Conservation (phyloP, 2,329 filamentous ascomycete genomes). For the Ramularia endophylla region DNA sequence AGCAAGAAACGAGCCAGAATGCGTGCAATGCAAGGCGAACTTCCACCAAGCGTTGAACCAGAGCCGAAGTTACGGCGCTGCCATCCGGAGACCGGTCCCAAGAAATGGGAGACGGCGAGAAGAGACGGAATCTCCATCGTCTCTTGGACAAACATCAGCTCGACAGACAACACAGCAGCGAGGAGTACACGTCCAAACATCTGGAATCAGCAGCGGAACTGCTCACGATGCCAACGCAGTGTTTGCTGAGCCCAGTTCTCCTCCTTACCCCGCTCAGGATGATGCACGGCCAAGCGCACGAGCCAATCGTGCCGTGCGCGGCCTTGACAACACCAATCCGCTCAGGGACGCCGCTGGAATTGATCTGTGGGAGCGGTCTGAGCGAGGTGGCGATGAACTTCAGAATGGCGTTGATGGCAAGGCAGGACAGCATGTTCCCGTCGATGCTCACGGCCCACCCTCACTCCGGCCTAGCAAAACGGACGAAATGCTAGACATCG, state of each 20-base stretch:
- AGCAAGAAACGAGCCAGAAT: conserved; percentile 13
- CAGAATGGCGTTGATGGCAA: no score
- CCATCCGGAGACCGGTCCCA: no score
- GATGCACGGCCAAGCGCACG: no score
- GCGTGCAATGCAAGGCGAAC: conserved; percentile 18
- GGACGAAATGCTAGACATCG: conserved; percentile 16
- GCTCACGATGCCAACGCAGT: not conserved
- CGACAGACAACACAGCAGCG: no score
- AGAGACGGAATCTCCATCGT: no score
- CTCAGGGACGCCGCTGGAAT: not conserved
- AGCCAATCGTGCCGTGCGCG: not conserved
- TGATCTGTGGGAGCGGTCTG: conserved; percentile 16
- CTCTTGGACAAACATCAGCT: no score
- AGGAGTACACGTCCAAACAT: no score
- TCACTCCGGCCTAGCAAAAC: not conserved
- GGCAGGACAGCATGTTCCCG: no score
- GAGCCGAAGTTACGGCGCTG: conserved; percentile 16
- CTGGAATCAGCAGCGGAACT: no score
- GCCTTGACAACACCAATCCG: not conserved
- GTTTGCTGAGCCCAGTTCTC: not conserved
- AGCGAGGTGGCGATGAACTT: conserved; percentile 6
- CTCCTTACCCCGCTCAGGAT: no score
- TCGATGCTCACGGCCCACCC: no score
- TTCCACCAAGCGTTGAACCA: conserved; percentile 6
- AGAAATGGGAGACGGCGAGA: no score